A percentile compares a stretch with the other conserved stretches of the same genome.
These are phyloP conservation scores for Podosphaera leucotricha DNA, from an alignment of 2,329 filamentous ascomycete species.

Conservation along the genomic window DNA sequence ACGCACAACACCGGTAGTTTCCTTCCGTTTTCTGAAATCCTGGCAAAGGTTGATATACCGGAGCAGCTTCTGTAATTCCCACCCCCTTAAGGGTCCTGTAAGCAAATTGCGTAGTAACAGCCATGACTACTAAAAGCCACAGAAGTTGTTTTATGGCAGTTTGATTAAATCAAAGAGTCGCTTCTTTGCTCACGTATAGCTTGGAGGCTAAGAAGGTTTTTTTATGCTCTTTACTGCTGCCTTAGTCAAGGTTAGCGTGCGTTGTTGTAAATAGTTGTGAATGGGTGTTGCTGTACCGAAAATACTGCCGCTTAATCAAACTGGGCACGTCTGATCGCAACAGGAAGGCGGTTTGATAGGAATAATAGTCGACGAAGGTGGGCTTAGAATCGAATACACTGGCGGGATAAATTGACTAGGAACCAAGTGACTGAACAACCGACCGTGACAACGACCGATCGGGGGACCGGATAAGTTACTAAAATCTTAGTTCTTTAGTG, in stretches of 20 bases:
- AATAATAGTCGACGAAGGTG: conserved; percentile 6
- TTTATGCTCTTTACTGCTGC: conserved; percentile 6
- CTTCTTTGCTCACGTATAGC: conserved; percentile 1
- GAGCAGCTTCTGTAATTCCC: conserved; percentile 76
- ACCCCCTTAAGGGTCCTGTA: conserved; percentile 95
- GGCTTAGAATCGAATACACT: conserved; percentile 12
- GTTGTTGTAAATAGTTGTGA: not conserved
- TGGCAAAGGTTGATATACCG: conserved; percentile 62
- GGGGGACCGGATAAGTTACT: not conserved
- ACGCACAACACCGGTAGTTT: conserved; percentile 81
- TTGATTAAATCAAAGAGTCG: conserved; percentile 10
- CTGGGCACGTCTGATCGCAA: conserved; percentile 4
- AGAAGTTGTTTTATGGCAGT: conserved; percentile 10
- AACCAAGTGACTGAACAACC: not conserved
- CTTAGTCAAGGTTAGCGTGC: not conserved
- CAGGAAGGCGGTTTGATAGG: conserved; percentile 1
- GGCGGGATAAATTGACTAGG: conserved; percentile 3
- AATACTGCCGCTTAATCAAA: conserved; percentile 3
- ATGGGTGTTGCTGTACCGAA: conserved; percentile 2
- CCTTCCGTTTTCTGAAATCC: conserved; percentile 77
- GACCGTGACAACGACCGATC: not conserved
- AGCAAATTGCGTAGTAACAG: conserved; percentile 79
- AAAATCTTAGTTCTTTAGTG: not conserved
- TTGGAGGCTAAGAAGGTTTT: too few species aligned
- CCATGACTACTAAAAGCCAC: conserved; percentile 91